Evolutionary conservation across 2,329 filamentous ascomycete genomes (phyloP).

Genomic region (Ophiostoma australiae): DNA sequence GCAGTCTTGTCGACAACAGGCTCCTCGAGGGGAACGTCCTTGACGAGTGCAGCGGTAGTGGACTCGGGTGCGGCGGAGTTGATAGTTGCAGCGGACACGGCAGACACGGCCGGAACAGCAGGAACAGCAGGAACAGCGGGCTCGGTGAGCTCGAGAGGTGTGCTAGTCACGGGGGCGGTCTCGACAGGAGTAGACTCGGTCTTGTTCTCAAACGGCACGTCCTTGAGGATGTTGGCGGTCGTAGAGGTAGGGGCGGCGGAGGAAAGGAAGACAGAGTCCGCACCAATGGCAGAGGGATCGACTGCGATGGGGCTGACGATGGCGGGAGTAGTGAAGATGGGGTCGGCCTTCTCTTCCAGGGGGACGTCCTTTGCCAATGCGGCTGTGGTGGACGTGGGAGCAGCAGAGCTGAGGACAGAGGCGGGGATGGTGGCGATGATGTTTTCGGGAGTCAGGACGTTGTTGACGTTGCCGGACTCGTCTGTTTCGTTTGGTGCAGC

Average conservation of each 20-base stretch:
- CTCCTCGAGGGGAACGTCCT: conserved; percentile 56
- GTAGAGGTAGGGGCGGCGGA: conserved; percentile 63
- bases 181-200: background rate
- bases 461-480: conserved; percentile 81
- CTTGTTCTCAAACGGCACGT: conserved; percentile 54
- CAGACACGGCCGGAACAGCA: conserved; percentile 30
- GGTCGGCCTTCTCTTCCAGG: conserved; percentile 43
- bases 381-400: conserved; percentile 62
- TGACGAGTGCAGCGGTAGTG: conserved; percentile 30
- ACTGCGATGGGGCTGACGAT: background rate
- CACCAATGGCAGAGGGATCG: background rate
- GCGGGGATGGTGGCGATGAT: conserved; percentile 50
- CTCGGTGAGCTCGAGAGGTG: conserved; percentile 12
- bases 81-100: conserved; percentile 41
- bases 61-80: conserved; percentile 19
- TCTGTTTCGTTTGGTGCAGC: conserved; percentile 78
- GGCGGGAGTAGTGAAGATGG: background rate
- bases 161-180: background rate
- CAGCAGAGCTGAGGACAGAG: conserved; percentile 57
- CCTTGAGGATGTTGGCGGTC: conserved; percentile 44
- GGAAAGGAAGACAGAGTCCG: conserved; percentile 50
- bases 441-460: conserved; percentile 74
- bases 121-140: conserved; percentile 37
- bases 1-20: conserved; percentile 14
- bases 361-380: conserved; percentile 49